phyloP scores from a whole-genome alignment of 441 rosid genomes.

The Euphorbia celastroides region DNA sequence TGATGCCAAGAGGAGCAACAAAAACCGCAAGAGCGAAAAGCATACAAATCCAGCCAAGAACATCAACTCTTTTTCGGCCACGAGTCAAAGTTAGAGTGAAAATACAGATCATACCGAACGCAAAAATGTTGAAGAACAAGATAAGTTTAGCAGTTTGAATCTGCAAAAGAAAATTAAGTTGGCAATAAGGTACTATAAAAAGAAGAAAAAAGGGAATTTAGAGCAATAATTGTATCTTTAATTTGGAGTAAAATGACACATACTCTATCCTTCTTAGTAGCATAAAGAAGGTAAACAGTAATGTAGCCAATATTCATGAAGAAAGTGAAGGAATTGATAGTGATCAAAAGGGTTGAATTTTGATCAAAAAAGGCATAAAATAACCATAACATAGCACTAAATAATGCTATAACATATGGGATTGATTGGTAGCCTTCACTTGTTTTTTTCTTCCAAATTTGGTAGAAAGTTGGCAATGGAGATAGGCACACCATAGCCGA shows the following conservation, averaged over 20 bases:
- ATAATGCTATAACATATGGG: slow-evolving; percentile 64
- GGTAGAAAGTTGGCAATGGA: slow-evolving; percentile 71
- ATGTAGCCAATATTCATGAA: slow-evolving; percentile 49
- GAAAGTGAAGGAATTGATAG: slow-evolving; percentile 55
- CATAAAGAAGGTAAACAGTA: slow-evolving; percentile 46
- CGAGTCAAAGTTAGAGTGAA: slow-evolving; percentile 34
- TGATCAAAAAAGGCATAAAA: slow-evolving; percentile 55
- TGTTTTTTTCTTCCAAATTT: slow-evolving; percentile 62
- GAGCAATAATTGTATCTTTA: not conserved
- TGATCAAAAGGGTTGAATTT: slow-evolving; percentile 49
- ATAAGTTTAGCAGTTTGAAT: slow-evolving; percentile 38
- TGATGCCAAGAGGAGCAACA: slow-evolving; percentile 63
- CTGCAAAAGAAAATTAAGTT: slow-evolving; percentile 31
- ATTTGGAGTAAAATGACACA: too few species aligned
- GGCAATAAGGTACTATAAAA: not conserved
- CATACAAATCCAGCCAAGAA: slow-evolving; percentile 77
- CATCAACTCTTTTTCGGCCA: slow-evolving; percentile 33
- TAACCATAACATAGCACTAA: slow-evolving; percentile 87
- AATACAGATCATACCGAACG: slow-evolving; percentile 45
- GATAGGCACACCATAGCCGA: slow-evolving; percentile 61
- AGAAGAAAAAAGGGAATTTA: not conserved
- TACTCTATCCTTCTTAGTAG: slow-evolving; percentile 59
- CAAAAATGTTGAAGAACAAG: slow-evolving; percentile 43
- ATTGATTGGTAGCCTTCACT: slow-evolving; percentile 68
- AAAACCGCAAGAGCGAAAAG: slow-evolving; percentile 53